Conservation (phyloP, 2,329 filamentous ascomycete genomes). For the Neodidymelliopsis sp. region DNA sequence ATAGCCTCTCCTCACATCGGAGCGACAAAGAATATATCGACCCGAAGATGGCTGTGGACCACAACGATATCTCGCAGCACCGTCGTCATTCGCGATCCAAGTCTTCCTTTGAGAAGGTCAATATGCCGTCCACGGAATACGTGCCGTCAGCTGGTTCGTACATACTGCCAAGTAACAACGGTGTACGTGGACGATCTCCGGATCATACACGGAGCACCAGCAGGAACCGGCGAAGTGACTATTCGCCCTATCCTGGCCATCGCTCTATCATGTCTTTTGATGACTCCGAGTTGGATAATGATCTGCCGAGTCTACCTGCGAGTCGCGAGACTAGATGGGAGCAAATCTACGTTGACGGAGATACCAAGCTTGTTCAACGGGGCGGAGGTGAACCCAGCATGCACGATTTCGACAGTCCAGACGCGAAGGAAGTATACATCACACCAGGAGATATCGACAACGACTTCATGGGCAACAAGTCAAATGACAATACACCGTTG, state of each 20-base stretch:
- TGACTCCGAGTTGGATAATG: constrained; percentile 48
- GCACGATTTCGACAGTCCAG: constrained; percentile 42
- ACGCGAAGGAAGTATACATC: constrained; percentile 46
- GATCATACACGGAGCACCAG: constrained; percentile 25
- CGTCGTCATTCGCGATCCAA: constrained; percentile 33
- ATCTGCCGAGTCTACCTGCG: constrained; percentile 43
- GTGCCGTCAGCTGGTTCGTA: constrained; percentile 56
- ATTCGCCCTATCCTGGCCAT: constrained; percentile 45
- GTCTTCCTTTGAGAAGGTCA: constrained; percentile 43
- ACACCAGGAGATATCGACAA: constrained; percentile 42
- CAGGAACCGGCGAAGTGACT: constrained; percentile 44
- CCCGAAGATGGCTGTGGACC: constrained; percentile 53
- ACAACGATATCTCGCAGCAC: constrained; percentile 52
- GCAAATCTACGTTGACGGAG: constrained; percentile 49
- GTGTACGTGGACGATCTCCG: constrained; percentile 37
- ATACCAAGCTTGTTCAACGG: constrained; percentile 47
- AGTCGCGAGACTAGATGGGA: constrained; percentile 49
- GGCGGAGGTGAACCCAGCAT: constrained; percentile 40
- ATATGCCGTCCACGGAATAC: constrained; percentile 52
- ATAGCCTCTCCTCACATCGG: constrained; percentile 51
- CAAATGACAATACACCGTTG: constrained; percentile 36
- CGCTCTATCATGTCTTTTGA: constrained; percentile 50
- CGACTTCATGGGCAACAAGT: constrained; percentile 35
- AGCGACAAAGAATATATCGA: constrained; percentile 59
- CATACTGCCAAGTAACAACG: constrained; percentile 42